Percentiles rank a stretch among this genome's conserved stretches.
Conservation (phyloP, 768 basidiomycete species). For the Floccularia luteovirens region DNA sequence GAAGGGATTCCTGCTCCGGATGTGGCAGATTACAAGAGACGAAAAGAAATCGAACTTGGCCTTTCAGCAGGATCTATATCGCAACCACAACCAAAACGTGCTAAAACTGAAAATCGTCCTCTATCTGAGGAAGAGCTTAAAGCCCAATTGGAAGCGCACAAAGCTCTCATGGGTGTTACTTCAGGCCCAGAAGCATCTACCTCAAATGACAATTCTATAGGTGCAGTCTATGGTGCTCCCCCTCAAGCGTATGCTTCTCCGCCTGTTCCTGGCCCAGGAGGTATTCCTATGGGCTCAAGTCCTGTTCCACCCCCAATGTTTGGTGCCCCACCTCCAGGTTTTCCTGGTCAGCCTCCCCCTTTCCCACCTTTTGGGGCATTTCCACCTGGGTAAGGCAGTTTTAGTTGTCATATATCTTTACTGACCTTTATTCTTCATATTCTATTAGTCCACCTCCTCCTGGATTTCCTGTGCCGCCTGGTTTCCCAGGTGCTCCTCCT, state of each 20-base stretch:
- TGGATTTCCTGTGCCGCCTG: slow-evolving; percentile 46
- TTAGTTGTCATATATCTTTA: slow-evolving; percentile 2
- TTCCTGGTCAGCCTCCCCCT: slow-evolving; percentile 38
- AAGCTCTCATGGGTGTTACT: slow-evolving; percentile 77
- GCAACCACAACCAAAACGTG: slow-evolving; percentile 73
- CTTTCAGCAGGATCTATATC: slow-evolving; percentile 76
- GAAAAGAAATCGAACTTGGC: slow-evolving; percentile 92
- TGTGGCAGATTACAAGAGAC: slow-evolving; percentile 91
- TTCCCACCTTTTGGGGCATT: slow-evolving; percentile 53
- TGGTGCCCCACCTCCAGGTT: slow-evolving; percentile 31
- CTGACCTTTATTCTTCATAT: not conserved
- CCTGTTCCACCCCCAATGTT: slow-evolving; percentile 32
- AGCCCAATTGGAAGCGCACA: slow-evolving; percentile 84
- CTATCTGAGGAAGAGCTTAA: slow-evolving; percentile 80
- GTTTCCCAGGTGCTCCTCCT: slow-evolving; percentile 24
- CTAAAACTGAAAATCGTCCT: slow-evolving; percentile 70
- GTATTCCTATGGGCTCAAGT: no score
- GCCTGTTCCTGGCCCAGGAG: slow-evolving; percentile 26
- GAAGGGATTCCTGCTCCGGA: slow-evolving; percentile 95
- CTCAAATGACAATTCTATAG: slow-evolving; percentile 31
- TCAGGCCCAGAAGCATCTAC: slow-evolving; percentile 28
- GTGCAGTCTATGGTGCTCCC: slow-evolving; percentile 66
- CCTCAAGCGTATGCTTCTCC: slow-evolving; percentile 63
- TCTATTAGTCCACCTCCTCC: slow-evolving; percentile 39
- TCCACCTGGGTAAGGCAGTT: slow-evolving; percentile 43